Evolutionary conservation across 345 rosid species (phyloP).

Genomic region (Dimocarpus longan): DNA sequence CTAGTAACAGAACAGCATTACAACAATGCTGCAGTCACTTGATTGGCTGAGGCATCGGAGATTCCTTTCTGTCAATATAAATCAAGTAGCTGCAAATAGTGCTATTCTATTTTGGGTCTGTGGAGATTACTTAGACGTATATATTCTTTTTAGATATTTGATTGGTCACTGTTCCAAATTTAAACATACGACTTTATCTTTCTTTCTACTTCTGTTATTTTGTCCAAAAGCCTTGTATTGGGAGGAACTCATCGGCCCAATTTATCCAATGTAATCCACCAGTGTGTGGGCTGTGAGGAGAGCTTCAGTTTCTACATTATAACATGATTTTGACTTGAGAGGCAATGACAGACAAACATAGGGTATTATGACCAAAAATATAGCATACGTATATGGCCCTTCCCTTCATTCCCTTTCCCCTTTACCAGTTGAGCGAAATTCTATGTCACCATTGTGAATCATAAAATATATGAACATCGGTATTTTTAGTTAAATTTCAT

Average conservation of each 20-base stretch:
- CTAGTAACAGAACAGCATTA: not conserved
- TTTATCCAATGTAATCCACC: not conserved
- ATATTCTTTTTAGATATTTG: too few species aligned
- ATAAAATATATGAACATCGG: not conserved
- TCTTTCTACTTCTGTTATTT: too few species aligned
- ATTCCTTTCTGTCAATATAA: not conserved
- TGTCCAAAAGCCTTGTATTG: slow-evolving; percentile 3
- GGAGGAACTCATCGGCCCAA: not conserved
- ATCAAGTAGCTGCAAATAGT: not conserved
- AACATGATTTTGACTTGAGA: not conserved
- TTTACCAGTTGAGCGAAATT: not conserved
- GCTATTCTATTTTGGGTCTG: not conserved
- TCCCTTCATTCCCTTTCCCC: not conserved
- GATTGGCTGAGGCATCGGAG: not conserved
- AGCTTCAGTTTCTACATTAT: not conserved
- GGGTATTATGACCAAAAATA: not conserved
- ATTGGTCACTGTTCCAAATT: not conserved
- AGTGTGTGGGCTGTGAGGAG: not conserved
- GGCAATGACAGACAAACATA: not conserved
- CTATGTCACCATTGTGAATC: not conserved
- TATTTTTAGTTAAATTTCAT: not conserved
- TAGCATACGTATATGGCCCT: not conserved
- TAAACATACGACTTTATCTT: not conserved
- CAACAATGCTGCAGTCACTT: not conserved
- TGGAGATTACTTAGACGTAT: not conserved